Base-by-base conservation (phyloP, 179 eudicot genomes). In the Silene coronaria region DNA sequence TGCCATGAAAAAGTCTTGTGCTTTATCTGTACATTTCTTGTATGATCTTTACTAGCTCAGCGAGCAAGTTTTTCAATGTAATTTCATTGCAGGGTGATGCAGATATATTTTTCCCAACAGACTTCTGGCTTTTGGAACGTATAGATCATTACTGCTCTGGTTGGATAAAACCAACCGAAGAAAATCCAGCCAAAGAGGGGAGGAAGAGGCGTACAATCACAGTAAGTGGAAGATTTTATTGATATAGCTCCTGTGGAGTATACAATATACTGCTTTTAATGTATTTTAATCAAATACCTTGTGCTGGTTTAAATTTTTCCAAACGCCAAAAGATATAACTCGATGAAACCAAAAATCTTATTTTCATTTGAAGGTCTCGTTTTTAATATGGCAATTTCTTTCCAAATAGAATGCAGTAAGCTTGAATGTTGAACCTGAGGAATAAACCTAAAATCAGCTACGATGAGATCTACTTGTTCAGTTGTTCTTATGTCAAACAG, bases 91-190 rank as follows among this genome's bases (percentile, higher is more conserved):
- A 95, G 97, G 99, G 99, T 74, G 97, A 95, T 85, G 95, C 97
- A 42, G 97, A 95, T 85, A 92, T 95, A 75, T 95, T 95, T 84
- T 95, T 95, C 80, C 99, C 97, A 32, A 91, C 97, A 5, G 99
- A 95, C 79, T 95, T 95, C 84, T 90, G 90, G 91, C 89, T 95
- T 64, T 79, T 95, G 78, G 97, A 95, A 77, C 86, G 86, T 57
- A 85, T 95, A 7, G 97, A 95, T 76, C 99, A 95, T 82, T 81
- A 90, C 77, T 89, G 93, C 76, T 90, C 99, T 60, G 91, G 95
- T 55, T 87, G 91, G 91, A 60, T 70, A 76, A 88, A 86, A 80
- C 74, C 85, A 73, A 79, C 42, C 80, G 83, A 79, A 77, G 82
- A 75, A 77, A 88, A 55, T 76, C 86, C 59, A 83, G 76, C 85